A percentile compares a stretch with the other conserved stretches of the same genome.
phyloP scores from a whole-genome alignment of 2,329 filamentous ascomycete species.

The Calonectria hawksworthii region DNA sequence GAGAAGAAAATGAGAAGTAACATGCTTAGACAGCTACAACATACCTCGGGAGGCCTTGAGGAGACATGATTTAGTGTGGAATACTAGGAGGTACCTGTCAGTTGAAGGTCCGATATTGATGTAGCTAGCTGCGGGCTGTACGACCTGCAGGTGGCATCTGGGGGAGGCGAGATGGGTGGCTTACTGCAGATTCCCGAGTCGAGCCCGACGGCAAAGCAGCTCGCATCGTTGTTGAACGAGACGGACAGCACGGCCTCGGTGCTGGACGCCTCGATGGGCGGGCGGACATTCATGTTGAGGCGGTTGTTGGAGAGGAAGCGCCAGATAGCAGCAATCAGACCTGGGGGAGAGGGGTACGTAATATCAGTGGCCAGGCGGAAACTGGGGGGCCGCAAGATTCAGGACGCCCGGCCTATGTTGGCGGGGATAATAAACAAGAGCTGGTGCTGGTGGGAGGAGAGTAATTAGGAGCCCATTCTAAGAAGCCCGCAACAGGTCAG shows the following conservation, averaged over 20 bases:
- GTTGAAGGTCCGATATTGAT: constrained; percentile 18
- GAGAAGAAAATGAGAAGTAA: background rate
- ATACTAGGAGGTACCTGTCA: constrained; percentile 65
- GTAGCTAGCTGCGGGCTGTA: constrained; percentile 1
- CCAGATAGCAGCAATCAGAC: constrained; percentile 17
- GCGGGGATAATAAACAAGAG: background rate
- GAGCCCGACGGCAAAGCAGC: constrained; percentile 88
- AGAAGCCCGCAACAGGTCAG: constrained; percentile 1
- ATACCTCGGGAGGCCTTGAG: constrained; percentile 70
- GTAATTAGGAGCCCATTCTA: constrained; percentile 1
- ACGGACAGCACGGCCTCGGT: constrained; percentile 84
- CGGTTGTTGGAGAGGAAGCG: constrained; percentile 27
- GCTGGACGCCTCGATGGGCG: constrained; percentile 83
- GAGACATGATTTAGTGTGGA: constrained; percentile 79
- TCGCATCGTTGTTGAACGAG: constrained; percentile 87
- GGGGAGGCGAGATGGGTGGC: constrained; percentile 43
- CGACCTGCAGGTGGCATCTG: constrained; percentile 17
- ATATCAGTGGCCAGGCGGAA: constrained; percentile 27
- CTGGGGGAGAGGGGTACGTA: constrained; percentile 24
- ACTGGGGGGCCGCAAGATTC: constrained; percentile 21
- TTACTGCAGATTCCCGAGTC: constrained; percentile 88
- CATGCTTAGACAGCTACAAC: background rate
- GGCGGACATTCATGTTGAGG: constrained; percentile 85
- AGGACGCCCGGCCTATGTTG: constrained; percentile 16
- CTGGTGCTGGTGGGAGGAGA: background rate